Conservation (phyloP, 129 eudicot species). For the Pseudognaphalium luteoalbum region DNA sequence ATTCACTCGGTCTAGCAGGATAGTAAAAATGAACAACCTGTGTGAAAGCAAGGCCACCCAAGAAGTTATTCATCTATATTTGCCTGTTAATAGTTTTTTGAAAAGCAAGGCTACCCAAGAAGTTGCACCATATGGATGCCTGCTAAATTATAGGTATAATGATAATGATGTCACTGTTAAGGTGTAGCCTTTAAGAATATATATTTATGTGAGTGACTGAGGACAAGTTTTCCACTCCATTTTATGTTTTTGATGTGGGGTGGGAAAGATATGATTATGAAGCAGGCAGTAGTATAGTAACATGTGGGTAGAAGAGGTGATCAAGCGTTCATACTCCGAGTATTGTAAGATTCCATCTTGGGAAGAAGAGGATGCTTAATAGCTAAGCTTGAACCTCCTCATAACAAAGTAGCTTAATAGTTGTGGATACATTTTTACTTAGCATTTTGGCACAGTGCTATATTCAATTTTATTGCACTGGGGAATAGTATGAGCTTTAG, state of each 20-base stretch:
- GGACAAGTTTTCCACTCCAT: neutral
- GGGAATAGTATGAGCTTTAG: slow-evolving; percentile 11
- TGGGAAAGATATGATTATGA: neutral
- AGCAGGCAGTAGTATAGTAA: neutral
- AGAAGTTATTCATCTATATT: neutral
- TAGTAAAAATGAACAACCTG: slow-evolving; percentile 10
- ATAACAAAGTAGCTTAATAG: neutral
- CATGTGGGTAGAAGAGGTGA: neutral
- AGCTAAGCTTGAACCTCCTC: neutral
- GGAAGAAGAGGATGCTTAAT: neutral
- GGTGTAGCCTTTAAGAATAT: neutral
- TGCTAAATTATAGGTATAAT: neutral
- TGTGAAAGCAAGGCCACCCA: neutral
- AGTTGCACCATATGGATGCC: neutral
- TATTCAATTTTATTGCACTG: slow-evolving; percentile 6
- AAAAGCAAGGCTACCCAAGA: neutral
- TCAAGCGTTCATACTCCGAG: neutral
- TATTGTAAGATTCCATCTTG: neutral
- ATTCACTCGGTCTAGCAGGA: slow-evolving; percentile 6
- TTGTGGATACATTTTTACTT: neutral
- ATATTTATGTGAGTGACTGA: neutral
- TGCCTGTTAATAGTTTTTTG: neutral
- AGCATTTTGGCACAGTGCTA: neutral
- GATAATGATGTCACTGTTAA: neutral
- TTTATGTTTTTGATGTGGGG: neutral